Evolutionary conservation across 2,329 filamentous ascomycete species (phyloP), one percentile per base, ranked within the genome.

Genomic region (Cladobotryum protrusum): DNA sequence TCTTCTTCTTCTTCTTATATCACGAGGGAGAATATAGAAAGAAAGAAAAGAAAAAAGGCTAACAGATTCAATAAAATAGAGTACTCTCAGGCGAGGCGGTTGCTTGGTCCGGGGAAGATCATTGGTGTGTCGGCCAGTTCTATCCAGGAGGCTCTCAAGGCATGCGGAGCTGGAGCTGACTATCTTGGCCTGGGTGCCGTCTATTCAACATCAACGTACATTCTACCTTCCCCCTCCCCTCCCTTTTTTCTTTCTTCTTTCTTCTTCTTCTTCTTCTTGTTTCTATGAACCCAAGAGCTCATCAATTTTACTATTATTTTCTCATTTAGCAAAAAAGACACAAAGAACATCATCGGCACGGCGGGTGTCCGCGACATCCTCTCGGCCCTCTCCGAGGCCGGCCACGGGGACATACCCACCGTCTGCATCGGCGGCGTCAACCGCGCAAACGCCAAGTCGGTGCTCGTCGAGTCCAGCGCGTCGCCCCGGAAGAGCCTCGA

Each of bases 351-450:
- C 57, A 70, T 84, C 43, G 74, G 83, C 6, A 76, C 75, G 20
- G 75, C 74, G 0, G 81, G 81, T 20, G 67, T 84, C 29, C 66
- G 67, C 5, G 73, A 78, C 55, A 69, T 81, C 49, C 68, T 84
- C 19, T 71, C 76, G 1, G 47, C 76, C 36, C 80, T 96, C 44
- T 73, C 71, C 19, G 64, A 71, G 1, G 72, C 66, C 6, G 72
- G 72, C 52, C 61, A 69, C 59, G 60, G 65, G 50, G 52, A 68
- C 56, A 68, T 83, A 3, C 79, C 77, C 35, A 80, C 87, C 5
- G 91, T 96, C 43, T 89, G 87, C 63, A 97, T 97, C 59, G 92
- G 92, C 51, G 91, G 91, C 50, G 82, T 97, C 68, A 92, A 93
- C 66, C 75, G 79, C 15, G 74, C 76, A 52, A 97, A 95, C 63